Conservation (phyloP, 768 basidiomycete genomes). For the Leccinum arenicola region DNA sequence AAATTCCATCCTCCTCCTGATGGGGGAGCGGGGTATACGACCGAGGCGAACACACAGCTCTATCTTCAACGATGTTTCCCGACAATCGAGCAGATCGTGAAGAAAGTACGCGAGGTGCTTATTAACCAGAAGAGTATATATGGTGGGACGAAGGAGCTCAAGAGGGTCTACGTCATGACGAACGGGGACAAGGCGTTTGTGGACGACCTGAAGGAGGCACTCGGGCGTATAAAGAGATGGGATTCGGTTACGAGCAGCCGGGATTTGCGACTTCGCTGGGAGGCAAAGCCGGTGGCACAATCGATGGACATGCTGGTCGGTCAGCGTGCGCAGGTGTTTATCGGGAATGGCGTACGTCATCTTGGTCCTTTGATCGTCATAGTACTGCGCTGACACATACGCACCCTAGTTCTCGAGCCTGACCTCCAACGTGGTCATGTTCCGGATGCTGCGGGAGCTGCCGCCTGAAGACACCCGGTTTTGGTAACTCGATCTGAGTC, state of each 20-base stretch:
- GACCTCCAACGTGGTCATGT: slow-evolving; percentile 46
- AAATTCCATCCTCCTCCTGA: slow-evolving; percentile 33
- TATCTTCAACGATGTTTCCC: slow-evolving; percentile 55
- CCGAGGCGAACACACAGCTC: slow-evolving; percentile 28
- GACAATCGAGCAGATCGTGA: slow-evolving; percentile 44
- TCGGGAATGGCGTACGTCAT: slow-evolving; percentile 67
- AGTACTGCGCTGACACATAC: not conserved
- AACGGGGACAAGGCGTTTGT: slow-evolving; percentile 57
- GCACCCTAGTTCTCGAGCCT: slow-evolving; percentile 44
- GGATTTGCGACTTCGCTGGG: slow-evolving; percentile 51
- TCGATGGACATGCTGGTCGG: slow-evolving; percentile 69
- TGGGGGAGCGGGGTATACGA: slow-evolving; percentile 21
- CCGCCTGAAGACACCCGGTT: slow-evolving; percentile 38
- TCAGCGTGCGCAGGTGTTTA: slow-evolving; percentile 57
- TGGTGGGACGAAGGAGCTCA: slow-evolving; percentile 29
- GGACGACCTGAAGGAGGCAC: slow-evolving; percentile 39
- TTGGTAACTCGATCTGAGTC: slow-evolving; percentile 29
- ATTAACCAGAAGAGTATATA: slow-evolving; percentile 20
- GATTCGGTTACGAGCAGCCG: slow-evolving; percentile 50
- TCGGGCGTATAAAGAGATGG: slow-evolving; percentile 42
- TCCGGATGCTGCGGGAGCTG: slow-evolving; percentile 38
- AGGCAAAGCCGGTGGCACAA: slow-evolving; percentile 55
- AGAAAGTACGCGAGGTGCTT: slow-evolving; percentile 30
- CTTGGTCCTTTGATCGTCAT: not conserved
- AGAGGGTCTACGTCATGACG: slow-evolving; percentile 60